Percentiles rank a stretch among this genome's conserved stretches.
phyloP scores from a whole-genome alignment of 768 basidiomycete genomes.

The Melanogaster broomeanus region DNA sequence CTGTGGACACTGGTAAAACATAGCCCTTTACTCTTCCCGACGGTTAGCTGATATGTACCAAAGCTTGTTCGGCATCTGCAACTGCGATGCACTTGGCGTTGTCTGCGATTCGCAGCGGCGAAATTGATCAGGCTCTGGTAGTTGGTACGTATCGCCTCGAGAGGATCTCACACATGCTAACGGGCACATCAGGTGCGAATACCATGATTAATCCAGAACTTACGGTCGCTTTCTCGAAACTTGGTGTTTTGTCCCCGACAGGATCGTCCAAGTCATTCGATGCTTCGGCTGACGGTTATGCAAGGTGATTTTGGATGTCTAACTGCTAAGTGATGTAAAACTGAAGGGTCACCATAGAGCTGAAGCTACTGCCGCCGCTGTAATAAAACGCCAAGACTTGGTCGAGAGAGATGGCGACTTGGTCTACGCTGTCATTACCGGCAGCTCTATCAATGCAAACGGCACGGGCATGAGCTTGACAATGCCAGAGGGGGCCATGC shows the following conservation, averaged over 20 bases:
- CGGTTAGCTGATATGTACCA: too few relatives aligned
- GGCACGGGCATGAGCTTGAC: constrained; percentile 23
- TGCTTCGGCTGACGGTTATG: constrained; percentile 32
- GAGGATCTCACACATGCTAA: neutral
- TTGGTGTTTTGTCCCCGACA: constrained; percentile 32
- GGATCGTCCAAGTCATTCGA: constrained; percentile 50
- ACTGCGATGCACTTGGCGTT: constrained; percentile 44
- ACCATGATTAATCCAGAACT: constrained; percentile 15
- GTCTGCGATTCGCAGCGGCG: constrained; percentile 38
- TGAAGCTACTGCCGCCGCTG: constrained; percentile 19
- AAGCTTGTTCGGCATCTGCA: constrained; percentile 45
- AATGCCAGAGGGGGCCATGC: constrained; percentile 23
- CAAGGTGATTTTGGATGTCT: neutral
- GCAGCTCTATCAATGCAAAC: constrained; percentile 22
- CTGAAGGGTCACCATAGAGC: constrained; percentile 1
- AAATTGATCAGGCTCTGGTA: constrained; percentile 46
- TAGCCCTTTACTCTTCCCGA: too few relatives aligned
- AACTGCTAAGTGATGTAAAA: neutral
- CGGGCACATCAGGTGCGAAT: constrained; percentile 5
- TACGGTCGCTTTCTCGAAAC: constrained; percentile 6
- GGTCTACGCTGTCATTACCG: constrained; percentile 20
- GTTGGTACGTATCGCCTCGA: constrained; percentile 16
- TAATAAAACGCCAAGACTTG: constrained; percentile 27
- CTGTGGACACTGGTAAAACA: constrained; percentile 29
- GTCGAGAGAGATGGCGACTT: constrained; percentile 23